Evolutionary conservation across 23 red algal species (phyloP).

Genomic region (Gracilaria gracilis): DNA sequence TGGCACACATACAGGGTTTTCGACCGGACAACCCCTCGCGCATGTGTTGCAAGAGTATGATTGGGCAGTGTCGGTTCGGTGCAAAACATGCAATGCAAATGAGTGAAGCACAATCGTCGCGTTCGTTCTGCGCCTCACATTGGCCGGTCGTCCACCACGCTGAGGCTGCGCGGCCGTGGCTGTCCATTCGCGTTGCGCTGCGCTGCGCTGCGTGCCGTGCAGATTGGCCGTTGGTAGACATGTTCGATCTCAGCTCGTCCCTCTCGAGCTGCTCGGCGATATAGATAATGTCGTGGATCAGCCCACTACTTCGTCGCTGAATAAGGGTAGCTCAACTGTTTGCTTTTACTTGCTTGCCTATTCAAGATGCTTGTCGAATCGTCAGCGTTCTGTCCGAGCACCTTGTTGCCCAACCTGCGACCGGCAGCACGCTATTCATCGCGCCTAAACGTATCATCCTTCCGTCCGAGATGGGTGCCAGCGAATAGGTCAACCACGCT

Average conservation of each 20-base stretch:
- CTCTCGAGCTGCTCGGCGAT: too few species aligned
- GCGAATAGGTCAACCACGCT: not conserved
- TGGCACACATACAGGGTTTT: not conserved
- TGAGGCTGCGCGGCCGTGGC: not conserved
- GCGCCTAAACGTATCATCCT: not conserved
- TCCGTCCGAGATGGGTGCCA: not conserved
- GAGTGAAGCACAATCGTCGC: not conserved
- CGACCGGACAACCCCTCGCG: not conserved
- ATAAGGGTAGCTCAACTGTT: not conserved
- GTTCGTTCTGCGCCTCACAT: not conserved
- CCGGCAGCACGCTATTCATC: not conserved
- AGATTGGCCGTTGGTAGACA: not conserved
- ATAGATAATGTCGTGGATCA: too few species aligned
- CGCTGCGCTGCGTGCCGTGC: not conserved
- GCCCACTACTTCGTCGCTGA: not conserved
- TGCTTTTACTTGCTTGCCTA: not conserved
- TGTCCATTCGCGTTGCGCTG: not conserved
- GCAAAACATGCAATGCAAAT: not conserved
- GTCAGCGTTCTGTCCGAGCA: conserved; percentile 29
- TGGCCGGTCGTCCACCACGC: not conserved
- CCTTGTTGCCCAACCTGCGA: not conserved
- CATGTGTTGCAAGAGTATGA: not conserved
- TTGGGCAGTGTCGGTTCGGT: not conserved
- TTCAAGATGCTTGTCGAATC: not conserved
- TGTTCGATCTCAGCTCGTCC: not conserved